Evolutionary conservation across 2,329 filamentous ascomycete species (phyloP).

Genomic region (Passalora sequoiae): DNA sequence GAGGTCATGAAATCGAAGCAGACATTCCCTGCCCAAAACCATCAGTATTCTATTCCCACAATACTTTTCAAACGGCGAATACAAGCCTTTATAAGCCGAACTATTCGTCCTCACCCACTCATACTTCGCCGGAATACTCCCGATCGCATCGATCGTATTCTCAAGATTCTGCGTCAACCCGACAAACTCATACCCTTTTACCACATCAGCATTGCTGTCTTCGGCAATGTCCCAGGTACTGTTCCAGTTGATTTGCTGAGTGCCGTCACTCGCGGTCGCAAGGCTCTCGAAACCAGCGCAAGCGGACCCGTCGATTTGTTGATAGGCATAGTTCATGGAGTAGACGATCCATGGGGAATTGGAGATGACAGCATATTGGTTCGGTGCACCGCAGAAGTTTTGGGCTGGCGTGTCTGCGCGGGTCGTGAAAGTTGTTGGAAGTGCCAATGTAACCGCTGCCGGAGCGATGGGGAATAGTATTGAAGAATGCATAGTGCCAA

Average conservation of each 20-base stretch:
- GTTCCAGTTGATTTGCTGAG: slow-evolving; percentile 37
- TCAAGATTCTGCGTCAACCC: slow-evolving; percentile 42
- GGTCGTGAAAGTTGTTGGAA: not conserved
- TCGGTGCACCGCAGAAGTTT: slow-evolving; percentile 13
- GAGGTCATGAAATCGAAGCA: slow-evolving; percentile 45
- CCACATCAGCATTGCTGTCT: slow-evolving; percentile 35
- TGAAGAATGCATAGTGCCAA: no score
- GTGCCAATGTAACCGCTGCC: not conserved
- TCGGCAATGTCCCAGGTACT: slow-evolving; percentile 39
- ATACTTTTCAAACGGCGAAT: no score
- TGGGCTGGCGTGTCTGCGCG: slow-evolving; percentile 2
- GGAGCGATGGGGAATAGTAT: not conserved
- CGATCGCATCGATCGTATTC: slow-evolving; percentile 37
- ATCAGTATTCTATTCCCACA: no score
- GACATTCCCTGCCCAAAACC: slow-evolving; percentile 39
- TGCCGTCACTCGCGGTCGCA: slow-evolving; percentile 29
- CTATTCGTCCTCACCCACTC: slow-evolving; percentile 39
- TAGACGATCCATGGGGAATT: slow-evolving; percentile 44
- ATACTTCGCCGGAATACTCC: slow-evolving; percentile 39
- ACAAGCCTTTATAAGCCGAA: slow-evolving; percentile 36
- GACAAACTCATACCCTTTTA: slow-evolving; percentile 45
- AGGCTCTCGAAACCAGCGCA: slow-evolving; percentile 39
- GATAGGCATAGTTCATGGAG: slow-evolving; percentile 44
- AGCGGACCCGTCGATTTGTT: slow-evolving; percentile 36
- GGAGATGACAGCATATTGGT: slow-evolving; percentile 32